Conservation (phyloP, 2,329 filamentous ascomycete species). For the Cladosporium halotolerans region DNA sequence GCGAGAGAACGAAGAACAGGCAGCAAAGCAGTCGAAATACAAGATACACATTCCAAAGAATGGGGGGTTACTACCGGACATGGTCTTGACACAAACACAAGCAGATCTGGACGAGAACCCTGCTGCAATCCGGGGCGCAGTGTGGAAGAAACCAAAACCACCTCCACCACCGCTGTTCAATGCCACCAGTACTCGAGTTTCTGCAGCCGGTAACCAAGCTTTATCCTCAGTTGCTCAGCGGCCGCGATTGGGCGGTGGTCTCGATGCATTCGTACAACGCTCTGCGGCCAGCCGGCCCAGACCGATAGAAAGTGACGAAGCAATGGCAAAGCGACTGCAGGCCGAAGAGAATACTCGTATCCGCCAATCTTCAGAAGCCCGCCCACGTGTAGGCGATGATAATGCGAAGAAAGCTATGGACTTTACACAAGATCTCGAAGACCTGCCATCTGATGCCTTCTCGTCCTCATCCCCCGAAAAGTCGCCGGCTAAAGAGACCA, state of each 20-base stretch:
- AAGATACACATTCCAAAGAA: conserved; percentile 39
- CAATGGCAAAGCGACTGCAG: conserved; percentile 25
- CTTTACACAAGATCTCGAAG: conserved; percentile 41
- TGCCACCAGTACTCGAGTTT: not conserved
- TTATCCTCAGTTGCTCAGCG: not conserved
- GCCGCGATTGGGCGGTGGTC: not conserved
- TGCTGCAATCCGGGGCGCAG: conserved; percentile 40
- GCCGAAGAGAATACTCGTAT: conserved; percentile 23
- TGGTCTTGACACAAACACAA: conserved; percentile 41
- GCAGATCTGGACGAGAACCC: conserved; percentile 34
- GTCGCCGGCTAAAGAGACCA: not conserved
- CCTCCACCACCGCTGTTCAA: conserved; percentile 18
- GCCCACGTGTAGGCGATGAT: not conserved
- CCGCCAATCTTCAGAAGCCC: not conserved
- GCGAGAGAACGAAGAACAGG: conserved; percentile 12
- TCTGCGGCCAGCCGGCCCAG: not conserved
- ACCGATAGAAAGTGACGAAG: conserved; percentile 20
- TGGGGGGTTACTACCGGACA: conserved; percentile 35
- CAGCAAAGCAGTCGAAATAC: conserved; percentile 33
- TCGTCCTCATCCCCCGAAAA: conserved; percentile 48
- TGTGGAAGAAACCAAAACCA: conserved; percentile 40
- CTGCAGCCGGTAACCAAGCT: too few relatives aligned
- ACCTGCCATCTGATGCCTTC: conserved; percentile 60
- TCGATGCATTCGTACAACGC: conserved; percentile 4
- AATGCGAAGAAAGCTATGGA: not conserved